phyloP scores from a whole-genome alignment of 306 rosid genomes.

The Psophocarpus tetragonolobus region DNA sequence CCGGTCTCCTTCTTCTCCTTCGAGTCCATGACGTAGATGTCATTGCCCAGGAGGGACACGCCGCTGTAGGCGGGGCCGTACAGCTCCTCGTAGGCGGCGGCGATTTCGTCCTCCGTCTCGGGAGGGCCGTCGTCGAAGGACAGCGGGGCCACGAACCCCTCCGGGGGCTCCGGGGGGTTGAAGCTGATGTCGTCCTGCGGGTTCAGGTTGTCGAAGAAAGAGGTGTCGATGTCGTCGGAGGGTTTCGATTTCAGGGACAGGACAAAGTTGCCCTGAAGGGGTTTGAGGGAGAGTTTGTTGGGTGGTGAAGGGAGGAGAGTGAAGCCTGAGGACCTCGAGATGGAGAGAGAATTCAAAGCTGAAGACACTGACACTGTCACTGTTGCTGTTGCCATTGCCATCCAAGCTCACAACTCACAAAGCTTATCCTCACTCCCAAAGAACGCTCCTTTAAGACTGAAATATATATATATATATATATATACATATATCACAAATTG shows the following conservation, averaged over 20 bases:
- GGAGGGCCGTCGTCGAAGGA: constrained; percentile 70
- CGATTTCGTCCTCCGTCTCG: constrained; percentile 77
- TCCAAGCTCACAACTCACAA: too few species aligned
- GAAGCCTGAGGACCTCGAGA: constrained; percentile 44
- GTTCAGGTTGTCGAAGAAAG: constrained; percentile 59
- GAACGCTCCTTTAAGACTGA: too few species aligned
- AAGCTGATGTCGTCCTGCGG: constrained; percentile 51
- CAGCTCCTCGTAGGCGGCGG: constrained; percentile 77
- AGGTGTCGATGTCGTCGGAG: constrained; percentile 60
- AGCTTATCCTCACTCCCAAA: background rate
- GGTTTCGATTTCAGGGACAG: constrained; percentile 35
- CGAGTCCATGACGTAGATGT: constrained; percentile 72
- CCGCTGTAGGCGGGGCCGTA: constrained; percentile 93
- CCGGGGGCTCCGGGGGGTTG: constrained; percentile 77
- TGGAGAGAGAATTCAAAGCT: constrained; percentile 61
- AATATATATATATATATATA: too few species aligned
- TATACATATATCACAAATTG: too few species aligned
- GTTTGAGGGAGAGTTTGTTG: constrained; percentile 24
- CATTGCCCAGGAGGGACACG: constrained; percentile 60
- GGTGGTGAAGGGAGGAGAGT: constrained; percentile 44
- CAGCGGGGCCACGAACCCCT: constrained; percentile 65
- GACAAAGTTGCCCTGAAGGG: background rate
- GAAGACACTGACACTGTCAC: too few species aligned
- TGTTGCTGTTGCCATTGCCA: too few species aligned
- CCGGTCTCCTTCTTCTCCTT: constrained; percentile 55